Conservation (phyloP, 106 monocot genomes). For the Apostasia shenzhenica region DNA sequence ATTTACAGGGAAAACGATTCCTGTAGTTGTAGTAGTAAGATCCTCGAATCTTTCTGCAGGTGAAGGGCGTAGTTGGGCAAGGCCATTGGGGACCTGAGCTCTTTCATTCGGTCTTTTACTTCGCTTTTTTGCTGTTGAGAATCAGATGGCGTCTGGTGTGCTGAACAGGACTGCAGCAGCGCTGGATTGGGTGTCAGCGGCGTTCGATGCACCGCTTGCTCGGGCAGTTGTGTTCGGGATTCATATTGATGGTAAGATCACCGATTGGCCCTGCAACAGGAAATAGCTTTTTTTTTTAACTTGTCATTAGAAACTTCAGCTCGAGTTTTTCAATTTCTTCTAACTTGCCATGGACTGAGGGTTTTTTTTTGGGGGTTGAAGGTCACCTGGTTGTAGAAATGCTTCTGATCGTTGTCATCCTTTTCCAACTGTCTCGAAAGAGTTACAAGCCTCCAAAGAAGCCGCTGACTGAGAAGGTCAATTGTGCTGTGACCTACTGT, state of each 20-base stretch:
- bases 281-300: not conserved
- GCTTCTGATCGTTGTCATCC: constrained; percentile 61
- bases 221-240: constrained; percentile 75
- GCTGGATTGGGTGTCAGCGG: constrained; percentile 43
- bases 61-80: too few relatives aligned
- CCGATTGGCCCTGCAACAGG: not conserved
- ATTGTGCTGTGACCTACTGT: constrained; percentile 1
- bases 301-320: too few relatives aligned
- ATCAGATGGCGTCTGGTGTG: constrained; percentile 33
- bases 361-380: constrained; percentile 25
- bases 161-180: constrained; percentile 38
- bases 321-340: too few relatives aligned
- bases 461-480: constrained; percentile 68
- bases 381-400: constrained; percentile 78
- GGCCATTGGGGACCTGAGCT: too few relatives aligned
- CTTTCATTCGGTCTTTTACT: too few relatives aligned
- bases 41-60: too few relatives aligned
- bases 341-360: too few relatives aligned
- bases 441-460: constrained; percentile 89
- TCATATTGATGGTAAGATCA: constrained; percentile 52
- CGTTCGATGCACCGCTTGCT: constrained; percentile 53
- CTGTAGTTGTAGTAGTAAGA: too few relatives aligned
- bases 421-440: constrained; percentile 73
- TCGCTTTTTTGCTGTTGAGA: not conserved
- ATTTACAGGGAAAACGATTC: too few relatives aligned